phyloP scores from a whole-genome alignment of 257 asterid species.

The Lycium ferocissimum region DNA sequence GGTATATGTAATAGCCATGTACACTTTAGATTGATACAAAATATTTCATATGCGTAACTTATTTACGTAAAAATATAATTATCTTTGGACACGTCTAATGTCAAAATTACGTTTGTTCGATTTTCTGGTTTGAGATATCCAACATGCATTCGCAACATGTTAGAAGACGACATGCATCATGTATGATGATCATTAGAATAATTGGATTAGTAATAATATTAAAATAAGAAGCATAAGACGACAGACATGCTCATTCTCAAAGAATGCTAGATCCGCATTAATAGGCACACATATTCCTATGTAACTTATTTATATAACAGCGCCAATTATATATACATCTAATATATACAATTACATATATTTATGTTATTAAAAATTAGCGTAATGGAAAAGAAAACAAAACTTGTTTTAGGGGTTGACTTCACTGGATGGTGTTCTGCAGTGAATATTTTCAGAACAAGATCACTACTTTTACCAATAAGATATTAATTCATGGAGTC shows the following conservation, averaged over 20 bases:
- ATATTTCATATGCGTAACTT: background rate
- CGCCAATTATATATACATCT: background rate
- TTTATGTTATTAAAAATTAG: constrained; percentile 1
- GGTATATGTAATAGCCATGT: too few relatives aligned
- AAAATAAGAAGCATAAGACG: constrained; percentile 49
- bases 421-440: constrained; percentile 54
- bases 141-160: background rate
- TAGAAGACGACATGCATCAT: background rate
- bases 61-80: background rate
- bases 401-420: constrained; percentile 58
- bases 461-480: constrained; percentile 23
- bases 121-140: background rate
- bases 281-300: constrained; percentile 68
- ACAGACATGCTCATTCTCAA: constrained; percentile 88
- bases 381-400: constrained; percentile 34
- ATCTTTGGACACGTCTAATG: background rate
- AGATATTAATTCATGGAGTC: background rate
- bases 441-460: constrained; percentile 32
- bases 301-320: constrained; percentile 22
- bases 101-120: background rate
- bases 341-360: background rate
- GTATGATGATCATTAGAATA: constrained; percentile 27
- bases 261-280: constrained; percentile 84
- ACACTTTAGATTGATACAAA: background rate
- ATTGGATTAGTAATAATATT: constrained; percentile 17